Percentiles rank a stretch among this genome's conserved stretches.
These are phyloP conservation scores for Neoarthrinium moseri DNA, from an alignment of 2,329 filamentous ascomycete genomes.

Conservation along the genomic window DNA sequence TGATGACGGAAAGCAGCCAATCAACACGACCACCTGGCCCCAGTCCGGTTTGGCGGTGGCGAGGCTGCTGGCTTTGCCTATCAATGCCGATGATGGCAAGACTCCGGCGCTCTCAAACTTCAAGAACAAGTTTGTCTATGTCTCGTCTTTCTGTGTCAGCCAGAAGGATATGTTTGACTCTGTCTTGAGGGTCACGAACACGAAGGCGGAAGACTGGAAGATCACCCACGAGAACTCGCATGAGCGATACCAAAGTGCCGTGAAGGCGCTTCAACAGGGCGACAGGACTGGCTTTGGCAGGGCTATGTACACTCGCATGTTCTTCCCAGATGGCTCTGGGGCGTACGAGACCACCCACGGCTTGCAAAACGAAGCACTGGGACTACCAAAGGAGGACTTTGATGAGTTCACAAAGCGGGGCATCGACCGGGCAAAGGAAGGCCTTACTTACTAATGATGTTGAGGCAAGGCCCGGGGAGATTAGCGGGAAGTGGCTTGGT, in stretches of 20 bases:
- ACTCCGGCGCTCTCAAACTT: constrained; percentile 39
- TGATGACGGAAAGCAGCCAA: constrained; percentile 55
- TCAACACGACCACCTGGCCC: constrained; percentile 41
- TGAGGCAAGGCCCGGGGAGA: no score
- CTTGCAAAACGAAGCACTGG: constrained; percentile 7
- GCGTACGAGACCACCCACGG: constrained; percentile 2
- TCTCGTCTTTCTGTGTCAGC: constrained; percentile 56
- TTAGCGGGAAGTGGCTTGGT: no score
- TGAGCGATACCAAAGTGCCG: not conserved
- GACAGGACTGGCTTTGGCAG: constrained; percentile 4
- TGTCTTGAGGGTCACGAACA: constrained; percentile 41
- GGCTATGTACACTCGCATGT: constrained; percentile 9
- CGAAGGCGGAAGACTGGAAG: constrained; percentile 15
- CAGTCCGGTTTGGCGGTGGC: constrained; percentile 49
- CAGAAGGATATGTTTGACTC: constrained; percentile 66
- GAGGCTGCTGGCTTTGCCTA: constrained; percentile 44
- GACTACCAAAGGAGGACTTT: constrained; percentile 10
- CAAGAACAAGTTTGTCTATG: constrained; percentile 47
- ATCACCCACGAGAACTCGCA: constrained; percentile 1
- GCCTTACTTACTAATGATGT: constrained; percentile 14
- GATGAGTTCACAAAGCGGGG: constrained; percentile 9
- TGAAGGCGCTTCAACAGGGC: constrained; percentile 1
- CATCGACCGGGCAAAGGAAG: constrained; percentile 13
- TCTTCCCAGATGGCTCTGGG: constrained; percentile 9
- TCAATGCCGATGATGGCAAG: constrained; percentile 21